Conservation (phyloP, 1,284 basidiomycete species). For the Heterobasidion annosum region DNA sequence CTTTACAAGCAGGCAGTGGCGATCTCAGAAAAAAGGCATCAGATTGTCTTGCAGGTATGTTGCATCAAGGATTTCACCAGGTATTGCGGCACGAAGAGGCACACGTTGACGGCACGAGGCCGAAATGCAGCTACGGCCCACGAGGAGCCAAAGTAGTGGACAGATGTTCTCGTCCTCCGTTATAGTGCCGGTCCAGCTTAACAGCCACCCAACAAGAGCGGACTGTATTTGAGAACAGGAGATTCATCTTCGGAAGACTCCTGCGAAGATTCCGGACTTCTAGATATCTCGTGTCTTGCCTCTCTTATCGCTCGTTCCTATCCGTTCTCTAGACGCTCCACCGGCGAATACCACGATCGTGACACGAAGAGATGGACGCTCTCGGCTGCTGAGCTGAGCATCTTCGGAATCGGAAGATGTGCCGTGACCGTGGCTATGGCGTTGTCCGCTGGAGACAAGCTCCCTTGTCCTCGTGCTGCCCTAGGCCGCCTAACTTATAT, state of each 20-base stretch:
- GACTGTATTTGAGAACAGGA: background rate
- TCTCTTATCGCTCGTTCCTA: background rate
- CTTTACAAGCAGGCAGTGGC: too few species aligned
- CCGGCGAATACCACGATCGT: background rate
- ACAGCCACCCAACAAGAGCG: too few species aligned
- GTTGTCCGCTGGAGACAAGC: background rate
- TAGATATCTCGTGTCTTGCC: background rate
- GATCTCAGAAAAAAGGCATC: too few species aligned
- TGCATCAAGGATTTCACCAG: background rate
- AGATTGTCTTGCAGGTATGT: too few species aligned
- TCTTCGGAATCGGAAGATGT: background rate
- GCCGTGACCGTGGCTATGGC: background rate
- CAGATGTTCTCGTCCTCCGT: too few species aligned
- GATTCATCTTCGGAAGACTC: background rate
- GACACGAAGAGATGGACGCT: background rate
- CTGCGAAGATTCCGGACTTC: background rate
- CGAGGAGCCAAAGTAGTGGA: too few species aligned
- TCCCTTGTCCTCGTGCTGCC: background rate
- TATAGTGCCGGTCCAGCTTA: too few species aligned
- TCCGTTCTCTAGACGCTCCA: background rate
- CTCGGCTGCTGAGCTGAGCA: background rate
- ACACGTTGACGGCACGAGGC: constrained; percentile 12
- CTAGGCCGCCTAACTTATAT: background rate
- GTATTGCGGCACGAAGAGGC: background rate
- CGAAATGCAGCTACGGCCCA: constrained; percentile 5